Base-by-base conservation (phyloP, 441 rosid genomes). In the Gossypium gossypioides region DNA sequence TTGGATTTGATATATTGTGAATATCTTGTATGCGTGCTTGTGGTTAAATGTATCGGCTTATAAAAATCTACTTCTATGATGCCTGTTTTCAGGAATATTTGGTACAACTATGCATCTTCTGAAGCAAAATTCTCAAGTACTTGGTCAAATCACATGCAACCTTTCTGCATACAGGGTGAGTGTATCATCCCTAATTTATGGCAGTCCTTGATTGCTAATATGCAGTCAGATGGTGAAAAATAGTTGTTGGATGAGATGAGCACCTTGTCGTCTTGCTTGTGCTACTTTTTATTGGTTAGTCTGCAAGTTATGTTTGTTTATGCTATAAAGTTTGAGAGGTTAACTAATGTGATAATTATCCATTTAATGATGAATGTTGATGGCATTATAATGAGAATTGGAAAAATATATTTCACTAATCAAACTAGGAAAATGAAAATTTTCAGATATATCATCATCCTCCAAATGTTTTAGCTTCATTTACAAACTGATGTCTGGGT, bases 111-210 rank as follows among this genome's bases (percentile, higher is more conserved):
- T 83, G 79, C 86, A 81, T 81, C 91, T 89, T 29, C 81, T 96
- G 83, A 91, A 90, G 73, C 91, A 90, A 80, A 96, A 93, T 79
- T 78, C 77, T 70, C 85, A 83, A 81, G 86, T 88, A 54, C 83
- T 96, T 79, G 77, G 75, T 81, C 89, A 84, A 81, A 96, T 96
- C 68, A 77, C 86, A 76, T 82, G 87, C 64, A 96, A 96, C 77
- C 86, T 92, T 77, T 86, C 89, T 77, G 75, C 77, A 24, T 79
- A 81, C 67, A 89, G 88, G 91, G 98, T 93, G 81, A 62, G 58
- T 69, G 64, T 68, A 12, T 58, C 42, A 24, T 68, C 59, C 59
- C 8, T 51, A 32, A 69, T 67, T 71, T 61, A 16, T 37, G 25
- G 24, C 60, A 37, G 10, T 54, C 69, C 18, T 42, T 16, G 19